Conservation (phyloP, 768 basidiomycete species). For the Steccherinum ochraceum region DNA sequence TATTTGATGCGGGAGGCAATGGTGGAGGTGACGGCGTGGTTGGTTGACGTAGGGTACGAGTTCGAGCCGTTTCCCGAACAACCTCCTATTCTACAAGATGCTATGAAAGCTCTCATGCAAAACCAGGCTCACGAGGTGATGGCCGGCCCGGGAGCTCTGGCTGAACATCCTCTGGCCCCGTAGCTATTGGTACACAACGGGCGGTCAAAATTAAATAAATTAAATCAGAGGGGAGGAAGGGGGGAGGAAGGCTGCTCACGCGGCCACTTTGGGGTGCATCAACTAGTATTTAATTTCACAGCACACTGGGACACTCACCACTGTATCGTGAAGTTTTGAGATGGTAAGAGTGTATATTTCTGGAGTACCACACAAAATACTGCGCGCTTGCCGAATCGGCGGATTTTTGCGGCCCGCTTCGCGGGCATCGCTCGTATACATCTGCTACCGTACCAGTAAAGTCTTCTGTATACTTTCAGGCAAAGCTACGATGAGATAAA, state of each 20-base stretch:
- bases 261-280: no score
- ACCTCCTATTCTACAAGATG: no score
- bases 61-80: slow-evolving; percentile 19
- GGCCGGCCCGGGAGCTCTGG: not conserved
- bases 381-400: not conserved
- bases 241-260: no score
- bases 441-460: not conserved
- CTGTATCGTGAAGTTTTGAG: no score
- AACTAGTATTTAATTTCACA: no score
- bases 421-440: not conserved
- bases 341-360: not conserved
- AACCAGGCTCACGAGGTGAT: not conserved
- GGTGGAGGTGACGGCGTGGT: slow-evolving; percentile 29
- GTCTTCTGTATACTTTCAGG: not conserved
- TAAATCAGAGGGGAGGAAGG: no score
- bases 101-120: no score
- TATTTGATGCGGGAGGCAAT: slow-evolving; percentile 33
- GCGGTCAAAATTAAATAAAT: no score
- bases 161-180: slow-evolving; percentile 16
- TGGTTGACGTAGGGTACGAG: slow-evolving; percentile 26
- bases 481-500: not conserved
- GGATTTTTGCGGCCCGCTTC: no score
- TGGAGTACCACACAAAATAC: not conserved
- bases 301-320: no score
- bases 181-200: no score